Evolutionary conservation across 257 asterid genomes (phyloP), one percentile per base, ranked within the genome.

Genomic region (Paraleonurus japonicus): DNA sequence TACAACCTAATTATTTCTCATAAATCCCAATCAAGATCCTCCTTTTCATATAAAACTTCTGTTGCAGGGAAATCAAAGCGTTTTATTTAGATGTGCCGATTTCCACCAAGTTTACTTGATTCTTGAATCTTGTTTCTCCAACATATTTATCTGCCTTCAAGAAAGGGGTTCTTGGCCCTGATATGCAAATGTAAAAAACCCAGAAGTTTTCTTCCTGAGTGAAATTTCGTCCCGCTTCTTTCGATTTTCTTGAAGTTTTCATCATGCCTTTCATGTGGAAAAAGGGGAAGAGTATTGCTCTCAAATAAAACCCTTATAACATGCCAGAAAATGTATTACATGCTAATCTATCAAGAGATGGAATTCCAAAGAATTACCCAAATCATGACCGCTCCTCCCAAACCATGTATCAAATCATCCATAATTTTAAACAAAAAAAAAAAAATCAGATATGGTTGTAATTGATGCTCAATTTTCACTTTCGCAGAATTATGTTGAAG

Each of bases 181-280:
- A n/a, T 74, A 22, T 41, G 28, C 19, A 17, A 26, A 68, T 5
- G 2, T n/a, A 35, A 39, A 28, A 37, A 37, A 7, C 39, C 60
- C 48, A 39, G n/a, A 9, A 27, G 15, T 15, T 30, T 10, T 55
- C 27, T 55, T 28, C 13, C 45, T 23, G 4, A 0, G 69, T 51
- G 62, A 12, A 51, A 19, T 51, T 51, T 7, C 13, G 27, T 51
- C 7, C 17, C 17, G 16, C 51, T 43, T 43, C 15, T 43, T 43
- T 43, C 20, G 13, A 8, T 4, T 16, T 16, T 13, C 5, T 45
- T 12, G 19, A 50, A 16, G 5, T 0, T 7, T 53, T 20, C 60
- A 20, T 28, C 80, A 90, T 90, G 98, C 83, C 89, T 68, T 61
- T 86, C 59, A 87, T 87, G 32, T 83, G 94, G 97, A 88, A 86